phyloP scores from a whole-genome alignment of 129 eudicot species.

The Kitagawia praeruptora region DNA sequence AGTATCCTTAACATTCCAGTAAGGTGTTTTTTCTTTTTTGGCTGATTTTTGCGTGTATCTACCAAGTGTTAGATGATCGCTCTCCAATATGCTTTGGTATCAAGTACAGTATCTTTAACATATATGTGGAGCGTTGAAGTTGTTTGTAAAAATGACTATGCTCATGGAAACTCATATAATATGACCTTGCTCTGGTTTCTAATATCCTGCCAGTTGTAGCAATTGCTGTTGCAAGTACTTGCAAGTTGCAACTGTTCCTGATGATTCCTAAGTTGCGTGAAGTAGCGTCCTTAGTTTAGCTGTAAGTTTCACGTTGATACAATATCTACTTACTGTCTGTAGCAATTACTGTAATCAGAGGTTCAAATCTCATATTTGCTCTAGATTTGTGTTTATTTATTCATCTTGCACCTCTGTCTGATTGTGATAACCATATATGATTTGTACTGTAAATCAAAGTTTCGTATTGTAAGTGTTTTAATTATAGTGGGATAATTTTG shows the following conservation, averaged over 20 bases:
- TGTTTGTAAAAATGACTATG: neutral
- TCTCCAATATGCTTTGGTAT: neutral
- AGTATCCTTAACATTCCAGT: neutral
- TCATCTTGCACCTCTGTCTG: neutral
- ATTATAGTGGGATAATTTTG: neutral
- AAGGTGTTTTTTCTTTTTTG: neutral
- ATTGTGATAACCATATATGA: neutral
- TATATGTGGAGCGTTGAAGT: neutral
- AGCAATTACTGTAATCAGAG: neutral
- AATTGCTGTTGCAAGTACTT: neutral
- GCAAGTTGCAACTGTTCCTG: neutral
- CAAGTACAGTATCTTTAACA: neutral
- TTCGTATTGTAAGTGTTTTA: neutral
- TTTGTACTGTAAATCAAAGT: neutral
- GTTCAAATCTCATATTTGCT: neutral
- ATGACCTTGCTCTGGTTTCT: neutral
- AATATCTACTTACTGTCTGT: neutral
- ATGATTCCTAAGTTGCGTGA: neutral
- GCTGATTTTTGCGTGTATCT: neutral
- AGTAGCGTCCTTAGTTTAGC: neutral
- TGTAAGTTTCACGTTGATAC: neutral
- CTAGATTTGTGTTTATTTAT: neutral
- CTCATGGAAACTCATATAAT: neutral
- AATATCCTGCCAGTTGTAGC: neutral
- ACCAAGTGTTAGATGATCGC: neutral